phyloP scores from a whole-genome alignment of 2,329 filamentous ascomycete genomes.

The Sporothrix variecibatus region DNA sequence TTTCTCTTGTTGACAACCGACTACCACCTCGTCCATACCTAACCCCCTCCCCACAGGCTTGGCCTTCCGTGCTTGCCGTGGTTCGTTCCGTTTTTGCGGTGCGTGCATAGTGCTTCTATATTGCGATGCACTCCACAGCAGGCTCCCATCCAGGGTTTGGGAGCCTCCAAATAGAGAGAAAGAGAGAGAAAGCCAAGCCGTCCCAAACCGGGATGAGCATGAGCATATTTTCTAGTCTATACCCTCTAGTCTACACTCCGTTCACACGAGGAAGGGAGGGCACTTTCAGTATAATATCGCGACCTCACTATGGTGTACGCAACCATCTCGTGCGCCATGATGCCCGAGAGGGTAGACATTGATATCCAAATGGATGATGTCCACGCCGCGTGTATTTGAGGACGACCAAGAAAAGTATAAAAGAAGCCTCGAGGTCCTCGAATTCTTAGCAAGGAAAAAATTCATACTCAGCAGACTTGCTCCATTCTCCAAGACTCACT shows the following conservation, averaged over 20 bases:
- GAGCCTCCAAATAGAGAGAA: background rate
- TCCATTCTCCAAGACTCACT: background rate
- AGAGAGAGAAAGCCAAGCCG: constrained; percentile 9
- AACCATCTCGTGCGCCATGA: background rate
- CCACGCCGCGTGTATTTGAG: background rate
- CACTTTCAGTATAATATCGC: background rate
- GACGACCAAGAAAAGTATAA: constrained; percentile 9
- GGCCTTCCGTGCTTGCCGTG: constrained; percentile 20
- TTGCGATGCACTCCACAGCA: background rate
- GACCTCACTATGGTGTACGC: background rate
- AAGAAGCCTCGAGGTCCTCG: background rate
- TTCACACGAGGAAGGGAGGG: background rate
- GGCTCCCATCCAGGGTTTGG: background rate
- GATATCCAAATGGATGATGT: background rate
- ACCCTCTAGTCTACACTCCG: background rate
- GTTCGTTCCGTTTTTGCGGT: background rate
- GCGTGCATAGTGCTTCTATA: constrained; percentile 26
- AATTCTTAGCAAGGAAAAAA: constrained; percentile 5
- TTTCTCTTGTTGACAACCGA: background rate
- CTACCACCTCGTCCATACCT: background rate
- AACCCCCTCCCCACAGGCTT: constrained; percentile 18
- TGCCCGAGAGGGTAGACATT: background rate
- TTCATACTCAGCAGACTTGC: background rate
- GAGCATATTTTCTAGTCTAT: constrained; percentile 7
- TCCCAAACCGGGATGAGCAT: constrained; percentile 16